A percentile compares a stretch with the other conserved stretches of the same genome.
These are phyloP conservation scores for Pilaira anomala DNA, from an alignment of 192 early-diverging fungal genomes.

Conservation along the genomic window DNA sequence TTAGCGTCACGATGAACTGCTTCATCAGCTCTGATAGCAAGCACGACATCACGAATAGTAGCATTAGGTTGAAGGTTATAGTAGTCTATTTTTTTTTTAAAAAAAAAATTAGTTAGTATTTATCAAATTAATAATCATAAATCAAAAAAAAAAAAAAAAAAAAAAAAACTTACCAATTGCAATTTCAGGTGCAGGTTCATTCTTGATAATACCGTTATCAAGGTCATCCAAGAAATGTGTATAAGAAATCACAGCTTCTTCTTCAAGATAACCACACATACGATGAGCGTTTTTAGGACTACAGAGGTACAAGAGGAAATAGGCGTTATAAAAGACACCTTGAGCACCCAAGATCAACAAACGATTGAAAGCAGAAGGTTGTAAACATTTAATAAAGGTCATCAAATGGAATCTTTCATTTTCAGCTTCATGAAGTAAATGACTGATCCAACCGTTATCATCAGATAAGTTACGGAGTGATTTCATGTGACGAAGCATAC, in stretches of 20 bases:
- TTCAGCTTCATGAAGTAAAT: constrained; percentile 89
- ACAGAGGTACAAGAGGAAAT: constrained; percentile 81
- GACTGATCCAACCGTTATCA: constrained; percentile 90
- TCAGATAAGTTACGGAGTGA: constrained; percentile 73
- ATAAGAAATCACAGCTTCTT: constrained; percentile 90
- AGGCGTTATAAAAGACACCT: constrained; percentile 88
- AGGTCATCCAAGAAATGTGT: constrained; percentile 75
- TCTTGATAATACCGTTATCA: constrained; percentile 67
- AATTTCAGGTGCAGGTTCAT: constrained; percentile 75
- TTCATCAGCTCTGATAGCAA: constrained; percentile 89
- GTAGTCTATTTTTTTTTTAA: constrained; percentile 52
- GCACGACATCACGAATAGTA: constrained; percentile 79
- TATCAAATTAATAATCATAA: not conserved
- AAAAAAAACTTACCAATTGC: constrained; percentile 44
- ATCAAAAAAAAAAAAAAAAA: too few species aligned
- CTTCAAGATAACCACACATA: constrained; percentile 88
- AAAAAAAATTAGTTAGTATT: constrained; percentile 38
- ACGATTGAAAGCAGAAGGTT: constrained; percentile 62
- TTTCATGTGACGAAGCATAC: constrained; percentile 71
- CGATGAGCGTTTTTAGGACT: constrained; percentile 81
- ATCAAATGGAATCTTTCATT: constrained; percentile 70
- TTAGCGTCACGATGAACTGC: constrained; percentile 87
- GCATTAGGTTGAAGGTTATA: constrained; percentile 75
- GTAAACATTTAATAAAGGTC: constrained; percentile 74
- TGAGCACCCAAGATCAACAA: constrained; percentile 72